A percentile compares a stretch with the other conserved stretches of the same genome.
Conservation (phyloP, 345 rosid genomes). For the Murraya koenigii region DNA sequence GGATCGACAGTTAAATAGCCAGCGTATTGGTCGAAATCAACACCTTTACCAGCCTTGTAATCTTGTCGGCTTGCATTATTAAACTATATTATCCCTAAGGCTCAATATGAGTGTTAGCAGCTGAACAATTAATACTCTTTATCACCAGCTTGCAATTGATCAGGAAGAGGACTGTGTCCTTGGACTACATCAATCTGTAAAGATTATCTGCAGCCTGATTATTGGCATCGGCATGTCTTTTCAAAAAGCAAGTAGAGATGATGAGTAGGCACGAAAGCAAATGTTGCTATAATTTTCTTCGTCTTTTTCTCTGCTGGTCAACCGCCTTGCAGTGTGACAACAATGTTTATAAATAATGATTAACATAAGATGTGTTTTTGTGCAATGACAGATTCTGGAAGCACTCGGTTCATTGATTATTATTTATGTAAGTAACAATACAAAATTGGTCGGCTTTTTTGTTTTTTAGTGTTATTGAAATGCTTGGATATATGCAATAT, state of each 20-base stretch:
- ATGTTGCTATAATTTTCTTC: not conserved
- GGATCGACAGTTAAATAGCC: conserved; percentile 27
- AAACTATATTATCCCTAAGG: conserved; percentile 11
- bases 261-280: not conserved
- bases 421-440: no score
- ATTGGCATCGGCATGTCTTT: not conserved
- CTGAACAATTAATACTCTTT: no score
- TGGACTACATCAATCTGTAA: not conserved
- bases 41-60: conserved; percentile 1
- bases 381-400: no score
- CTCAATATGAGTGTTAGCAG: conserved; percentile 13
- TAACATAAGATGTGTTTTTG: no score
- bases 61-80: conserved; percentile 22
- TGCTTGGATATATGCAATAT: no score
- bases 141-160: no score
- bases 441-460: no score
- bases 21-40: conserved; percentile 20
- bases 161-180: not conserved
- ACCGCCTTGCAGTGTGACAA: not conserved
- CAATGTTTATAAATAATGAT: no score
- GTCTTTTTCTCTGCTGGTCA: not conserved
- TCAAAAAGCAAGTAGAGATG: not conserved
- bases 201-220: not conserved
- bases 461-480: no score
- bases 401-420: no score